Evolutionary conservation across 2,329 filamentous ascomycete genomes (phyloP), one percentile per base, ranked within the genome.

Genomic region (Ceratocystis eucalypticola): DNA sequence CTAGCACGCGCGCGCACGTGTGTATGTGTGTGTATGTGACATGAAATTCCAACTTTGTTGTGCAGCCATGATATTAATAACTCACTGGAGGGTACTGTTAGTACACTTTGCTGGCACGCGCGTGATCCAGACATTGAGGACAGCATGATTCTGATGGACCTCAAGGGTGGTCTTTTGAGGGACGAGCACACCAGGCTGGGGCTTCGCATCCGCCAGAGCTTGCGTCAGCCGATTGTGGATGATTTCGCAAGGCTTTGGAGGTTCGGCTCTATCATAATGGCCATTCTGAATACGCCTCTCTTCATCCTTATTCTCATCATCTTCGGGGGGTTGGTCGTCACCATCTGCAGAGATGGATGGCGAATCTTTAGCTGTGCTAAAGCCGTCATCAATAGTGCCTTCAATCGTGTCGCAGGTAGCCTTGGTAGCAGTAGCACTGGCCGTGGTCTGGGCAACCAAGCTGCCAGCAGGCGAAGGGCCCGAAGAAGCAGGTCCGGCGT

Each of bases 51-150:
- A 37, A 37, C 10, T 37, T 37, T 4, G 8, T 37, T 0, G 8
- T 37, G 33, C 33, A 37, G 33, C 33, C 10, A 37, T 37, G n/a
- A 25, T 10, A 15, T 20, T 55, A 65, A 48, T 8, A 57, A 37
- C 66, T 57, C 62, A 67, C 66, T 67, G 66, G 66, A 67, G 66
- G 48, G 66, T 65, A 67, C 63, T 53, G 74, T 88, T 90, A 70
- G 88, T 88, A 71, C 82, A 80, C 75, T 86, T 88, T 69, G 85
- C 83, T 61, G 88, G 88, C 65, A 88, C 82, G 72, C 87, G 82
- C 62, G 89, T 87, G 69, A 90, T 84, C 74, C 88, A 88, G 65
- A 86, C 86, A 68, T 83, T 79, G 62, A 87, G 80, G 69, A 83
- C 76, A 46, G 76, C 76, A 67, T 86, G 80, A 66, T 83, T 81